Evolutionary conservation across 2,329 filamentous ascomycete genomes (phyloP).

Genomic region (Fusarium nurragi): DNA sequence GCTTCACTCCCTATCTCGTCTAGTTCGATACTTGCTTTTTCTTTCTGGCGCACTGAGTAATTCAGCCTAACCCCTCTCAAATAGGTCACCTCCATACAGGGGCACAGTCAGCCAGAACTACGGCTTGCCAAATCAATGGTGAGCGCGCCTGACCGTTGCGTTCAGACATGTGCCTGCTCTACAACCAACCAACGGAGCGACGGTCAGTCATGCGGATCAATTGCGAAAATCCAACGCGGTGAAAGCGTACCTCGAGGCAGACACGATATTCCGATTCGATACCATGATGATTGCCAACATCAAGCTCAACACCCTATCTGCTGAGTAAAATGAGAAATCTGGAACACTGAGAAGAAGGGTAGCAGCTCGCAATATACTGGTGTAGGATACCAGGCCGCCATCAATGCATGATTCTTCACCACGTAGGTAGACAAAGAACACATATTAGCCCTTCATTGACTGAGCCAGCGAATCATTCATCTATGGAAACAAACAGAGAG

Average conservation of each 20-base stretch:
- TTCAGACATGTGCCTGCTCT: conserved; percentile 5
- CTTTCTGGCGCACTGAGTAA: not conserved
- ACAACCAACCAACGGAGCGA: conserved; percentile 12
- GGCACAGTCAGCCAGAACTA: conserved; percentile 17
- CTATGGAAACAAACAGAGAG: not conserved
- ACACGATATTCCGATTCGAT: not conserved
- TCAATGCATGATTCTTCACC: not conserved
- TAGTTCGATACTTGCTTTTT: conserved; percentile 9
- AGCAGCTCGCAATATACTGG: not conserved
- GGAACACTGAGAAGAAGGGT: not conserved
- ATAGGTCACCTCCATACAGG: conserved; percentile 10
- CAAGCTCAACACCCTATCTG: not conserved
- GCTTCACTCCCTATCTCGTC: not conserved
- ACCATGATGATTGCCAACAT: not conserved
- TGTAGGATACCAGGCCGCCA: not conserved
- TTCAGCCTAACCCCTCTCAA: conserved; percentile 13
- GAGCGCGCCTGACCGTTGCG: conserved; percentile 41
- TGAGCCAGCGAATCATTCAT: not conserved
- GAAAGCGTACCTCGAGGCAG: not conserved
- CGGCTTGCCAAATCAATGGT: conserved; percentile 29
- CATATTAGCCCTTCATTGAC: conserved; percentile 1
- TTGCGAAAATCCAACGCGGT: not conserved
- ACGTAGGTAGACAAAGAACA: not conserved
- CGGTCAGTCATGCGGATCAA: conserved; percentile 4
- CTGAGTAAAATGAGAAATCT: not conserved